Base-by-base conservation (phyloP, 805 yeast genomes). In the Kluyveromyces starmeri region DNA sequence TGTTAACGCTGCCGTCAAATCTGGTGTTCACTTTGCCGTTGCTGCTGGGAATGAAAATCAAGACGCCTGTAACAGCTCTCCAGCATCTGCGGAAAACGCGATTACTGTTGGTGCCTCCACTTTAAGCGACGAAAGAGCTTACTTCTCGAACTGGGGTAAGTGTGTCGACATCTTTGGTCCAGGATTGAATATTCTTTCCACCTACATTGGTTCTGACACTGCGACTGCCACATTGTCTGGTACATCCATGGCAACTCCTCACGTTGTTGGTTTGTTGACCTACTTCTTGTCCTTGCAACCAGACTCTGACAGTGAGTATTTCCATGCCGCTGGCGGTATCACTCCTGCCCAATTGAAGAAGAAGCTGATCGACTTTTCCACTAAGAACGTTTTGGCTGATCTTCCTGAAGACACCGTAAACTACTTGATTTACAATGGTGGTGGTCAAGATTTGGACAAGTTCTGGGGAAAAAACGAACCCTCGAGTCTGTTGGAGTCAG, bases 171-270 rank as follows among this genome's bases (percentile, higher is more conserved):
- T 89, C 45, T 89, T 85, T 56, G 98, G 95, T 19, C 98, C 98
- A 16, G 98, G 98, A 53, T 78, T 85, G 51, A 80, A 84, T 58
- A 75, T 89, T 41, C 68, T 80, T 46, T 84, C 95, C 28, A 81
- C 89, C 24, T 83, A 81, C 58, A 82, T 78, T 57, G 92, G 94
- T 28, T 76, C 85, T 4, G 68, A 71, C 34, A 61, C 73, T 35
- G 83, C 86, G 27, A 80, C 89, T 46, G 86, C 92, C 28, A 74
- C 83, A 25, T 68, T 83, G 57, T 82, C 95, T 24, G 98, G 98
- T 63, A 89, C 96, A 8, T 89, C 97, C 11, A 89, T 89, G 98
- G 96, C 97, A 15, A 82, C 96, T 24, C 97, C 98, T 29, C 96
- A 86, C 55, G 88, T 88, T 47, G 79, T 86, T 40, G 98, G 98